Evolutionary conservation across 768 basidiomycete species (phyloP).

Genomic region (Scleroderma citrinum): DNA sequence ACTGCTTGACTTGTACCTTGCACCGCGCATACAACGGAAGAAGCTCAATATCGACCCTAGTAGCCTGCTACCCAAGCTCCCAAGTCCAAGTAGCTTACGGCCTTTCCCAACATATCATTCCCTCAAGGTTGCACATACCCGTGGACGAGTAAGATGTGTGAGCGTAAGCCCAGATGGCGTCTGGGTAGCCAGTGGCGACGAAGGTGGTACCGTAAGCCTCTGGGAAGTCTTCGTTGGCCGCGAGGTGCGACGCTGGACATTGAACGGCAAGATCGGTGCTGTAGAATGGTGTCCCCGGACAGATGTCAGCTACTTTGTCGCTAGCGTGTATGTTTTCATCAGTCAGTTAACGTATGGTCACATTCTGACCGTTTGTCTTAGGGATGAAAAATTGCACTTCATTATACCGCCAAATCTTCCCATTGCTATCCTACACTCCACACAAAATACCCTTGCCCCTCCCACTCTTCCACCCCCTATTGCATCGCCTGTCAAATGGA

Average conservation of each 20-base stretch:
- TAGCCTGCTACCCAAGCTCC: constrained; percentile 89
- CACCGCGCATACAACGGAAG: constrained; percentile 80
- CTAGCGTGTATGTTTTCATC: constrained; percentile 59
- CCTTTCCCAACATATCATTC: constrained; percentile 91
- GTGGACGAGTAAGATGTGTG: constrained; percentile 64
- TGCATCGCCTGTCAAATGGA: constrained; percentile 70
- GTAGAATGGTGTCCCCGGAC: constrained; percentile 91
- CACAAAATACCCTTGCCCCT: constrained; percentile 57
- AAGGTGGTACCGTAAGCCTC: constrained; percentile 75
- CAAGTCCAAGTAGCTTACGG: constrained; percentile 82
- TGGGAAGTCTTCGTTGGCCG: constrained; percentile 92
- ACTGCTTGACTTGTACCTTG: constrained; percentile 94
- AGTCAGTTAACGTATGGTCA: constrained; percentile 3
- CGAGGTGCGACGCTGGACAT: constrained; percentile 82
- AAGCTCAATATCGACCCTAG: constrained; percentile 91
- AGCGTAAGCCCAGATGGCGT: constrained; percentile 82
- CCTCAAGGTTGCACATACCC: constrained; percentile 63
- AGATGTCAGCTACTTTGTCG: constrained; percentile 74
- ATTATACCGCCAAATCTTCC: constrained; percentile 77
- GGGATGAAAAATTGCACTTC: constrained; percentile 77
- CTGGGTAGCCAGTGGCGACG: constrained; percentile 91
- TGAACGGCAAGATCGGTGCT: constrained; percentile 72
- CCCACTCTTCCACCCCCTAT: constrained; percentile 53
- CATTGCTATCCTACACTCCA: constrained; percentile 48
- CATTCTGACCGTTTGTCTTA: constrained; percentile 28